Evolutionary conservation across 306 rosid species (phyloP).

Genomic region (Cotoneaster glaucophyllus): DNA sequence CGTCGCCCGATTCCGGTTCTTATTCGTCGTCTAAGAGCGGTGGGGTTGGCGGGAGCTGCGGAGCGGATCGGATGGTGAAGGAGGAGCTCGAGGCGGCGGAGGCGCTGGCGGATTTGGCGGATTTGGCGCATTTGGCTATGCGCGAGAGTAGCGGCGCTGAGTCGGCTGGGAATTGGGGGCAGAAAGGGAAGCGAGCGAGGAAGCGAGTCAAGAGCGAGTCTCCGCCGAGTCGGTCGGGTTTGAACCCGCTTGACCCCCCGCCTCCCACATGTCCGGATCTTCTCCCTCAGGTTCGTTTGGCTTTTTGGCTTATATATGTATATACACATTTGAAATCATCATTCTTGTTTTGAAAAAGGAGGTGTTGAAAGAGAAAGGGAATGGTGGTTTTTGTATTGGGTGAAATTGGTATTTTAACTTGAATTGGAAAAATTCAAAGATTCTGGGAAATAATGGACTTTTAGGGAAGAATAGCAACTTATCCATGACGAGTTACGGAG

Average conservation of each 20-base stretch:
- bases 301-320: neutral
- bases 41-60: conserved; percentile 10
- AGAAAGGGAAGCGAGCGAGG: conserved; percentile 27
- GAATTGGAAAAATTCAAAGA: neutral
- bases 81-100: conserved; percentile 92
- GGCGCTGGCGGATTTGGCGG: conserved; percentile 75
- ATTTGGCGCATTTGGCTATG: conserved; percentile 61
- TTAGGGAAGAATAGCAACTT: neutral
- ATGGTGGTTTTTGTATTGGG: neutral
- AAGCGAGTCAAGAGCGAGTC: conserved; percentile 42
- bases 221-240: conserved; percentile 23
- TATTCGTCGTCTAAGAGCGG: neutral
- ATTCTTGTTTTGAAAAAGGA: neutral
- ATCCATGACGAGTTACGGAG: neutral
- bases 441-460: neutral
- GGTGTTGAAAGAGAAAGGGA: neutral
- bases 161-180: conserved; percentile 29
- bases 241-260: conserved; percentile 27
- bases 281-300: conserved; percentile 29
- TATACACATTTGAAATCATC: neutral
- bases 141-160: conserved; percentile 25
- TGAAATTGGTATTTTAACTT: neutral
- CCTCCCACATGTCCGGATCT: conserved; percentile 31
- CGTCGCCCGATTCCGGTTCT: neutral
- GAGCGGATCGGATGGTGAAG: conserved; percentile 46